These are phyloP conservation scores for Tricholoma furcatifolium DNA, from an alignment of 768 basidiomycete species.

Conservation along the genomic window DNA sequence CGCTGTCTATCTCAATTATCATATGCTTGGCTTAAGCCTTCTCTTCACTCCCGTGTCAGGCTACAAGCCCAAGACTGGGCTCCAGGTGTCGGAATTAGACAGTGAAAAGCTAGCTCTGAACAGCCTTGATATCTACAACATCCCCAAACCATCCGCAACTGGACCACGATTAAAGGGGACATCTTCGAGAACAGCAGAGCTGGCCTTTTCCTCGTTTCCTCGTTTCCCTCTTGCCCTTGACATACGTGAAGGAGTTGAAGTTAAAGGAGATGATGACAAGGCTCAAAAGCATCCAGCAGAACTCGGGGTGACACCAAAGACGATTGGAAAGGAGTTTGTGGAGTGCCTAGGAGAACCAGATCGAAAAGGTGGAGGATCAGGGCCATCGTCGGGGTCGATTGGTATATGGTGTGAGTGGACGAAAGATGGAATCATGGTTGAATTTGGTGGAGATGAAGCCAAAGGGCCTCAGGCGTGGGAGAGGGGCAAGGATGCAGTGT, in stretches of 20 bases:
- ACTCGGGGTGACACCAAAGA: slow-evolving; percentile 44
- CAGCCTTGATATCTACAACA: slow-evolving; percentile 84
- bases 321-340: slow-evolving; percentile 80
- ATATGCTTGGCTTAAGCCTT: slow-evolving; percentile 75
- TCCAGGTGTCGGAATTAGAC: slow-evolving; percentile 43
- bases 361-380: slow-evolving; percentile 87
- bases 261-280: slow-evolving; percentile 38
- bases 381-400: slow-evolving; percentile 81
- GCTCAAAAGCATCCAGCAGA: slow-evolving; percentile 31
- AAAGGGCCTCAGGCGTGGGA: slow-evolving; percentile 87
- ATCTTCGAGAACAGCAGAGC: slow-evolving; percentile 44
- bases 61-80: slow-evolving; percentile 54
- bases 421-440: slow-evolving; percentile 77
- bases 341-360: slow-evolving; percentile 77
- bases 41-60: slow-evolving; percentile 67
- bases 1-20: slow-evolving; percentile 85
- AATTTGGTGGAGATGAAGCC: slow-evolving; percentile 78
- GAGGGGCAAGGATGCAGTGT: slow-evolving; percentile 74
- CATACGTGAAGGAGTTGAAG: slow-evolving; percentile 27
- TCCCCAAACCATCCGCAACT: slow-evolving; percentile 29
- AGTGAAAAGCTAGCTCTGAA: slow-evolving; percentile 56
- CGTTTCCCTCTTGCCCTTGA: slow-evolving; percentile 49
- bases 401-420: slow-evolving; percentile 96
- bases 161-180: slow-evolving; percentile 27
- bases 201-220: slow-evolving; percentile 58